Evolutionary conservation across 768 basidiomycete species (phyloP).

Genomic region (Tylopilus subfusipes): DNA sequence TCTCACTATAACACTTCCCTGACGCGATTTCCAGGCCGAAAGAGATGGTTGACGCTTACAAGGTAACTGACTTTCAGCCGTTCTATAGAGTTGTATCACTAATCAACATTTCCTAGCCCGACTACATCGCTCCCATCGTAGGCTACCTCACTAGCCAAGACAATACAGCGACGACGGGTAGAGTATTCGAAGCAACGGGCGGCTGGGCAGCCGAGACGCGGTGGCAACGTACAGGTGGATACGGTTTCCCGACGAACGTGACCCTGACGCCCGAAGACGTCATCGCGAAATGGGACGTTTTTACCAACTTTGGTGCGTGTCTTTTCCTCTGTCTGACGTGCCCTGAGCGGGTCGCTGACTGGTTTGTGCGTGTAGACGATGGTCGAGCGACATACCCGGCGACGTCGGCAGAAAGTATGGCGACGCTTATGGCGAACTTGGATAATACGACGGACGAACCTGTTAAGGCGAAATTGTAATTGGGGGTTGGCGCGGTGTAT

Average conservation of each 20-base stretch:
- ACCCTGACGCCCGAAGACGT: slow-evolving; percentile 79
- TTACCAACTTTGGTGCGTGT: slow-evolving; percentile 78
- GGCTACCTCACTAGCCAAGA: slow-evolving; percentile 85
- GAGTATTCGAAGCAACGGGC: slow-evolving; percentile 81
- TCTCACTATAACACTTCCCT: background rate
- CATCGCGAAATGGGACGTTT: slow-evolving; percentile 70
- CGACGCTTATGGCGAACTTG: slow-evolving; percentile 70
- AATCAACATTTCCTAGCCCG: slow-evolving; percentile 49
- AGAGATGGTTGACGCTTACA: slow-evolving; percentile 87
- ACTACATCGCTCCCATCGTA: slow-evolving; percentile 89
- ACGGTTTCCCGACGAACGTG: slow-evolving; percentile 80
- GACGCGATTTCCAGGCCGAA: slow-evolving; percentile 49
- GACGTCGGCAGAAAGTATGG: slow-evolving; percentile 69
- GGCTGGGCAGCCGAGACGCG: slow-evolving; percentile 92
- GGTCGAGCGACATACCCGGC: slow-evolving; percentile 79
- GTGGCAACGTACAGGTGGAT: slow-evolving; percentile 88
- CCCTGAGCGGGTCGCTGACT: background rate
- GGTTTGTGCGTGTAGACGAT: slow-evolving; percentile 49
- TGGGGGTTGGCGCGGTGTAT: background rate
- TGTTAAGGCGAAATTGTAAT: slow-evolving; percentile 54
- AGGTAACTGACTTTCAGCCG: slow-evolving; percentile 40
- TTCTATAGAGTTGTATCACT: background rate
- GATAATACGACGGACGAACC: slow-evolving; percentile 29
- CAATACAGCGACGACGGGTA: slow-evolving; percentile 69
- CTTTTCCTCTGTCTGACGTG: background rate